Conservation (phyloP, 306 rosid genomes). For the Quercus variabilis region DNA sequence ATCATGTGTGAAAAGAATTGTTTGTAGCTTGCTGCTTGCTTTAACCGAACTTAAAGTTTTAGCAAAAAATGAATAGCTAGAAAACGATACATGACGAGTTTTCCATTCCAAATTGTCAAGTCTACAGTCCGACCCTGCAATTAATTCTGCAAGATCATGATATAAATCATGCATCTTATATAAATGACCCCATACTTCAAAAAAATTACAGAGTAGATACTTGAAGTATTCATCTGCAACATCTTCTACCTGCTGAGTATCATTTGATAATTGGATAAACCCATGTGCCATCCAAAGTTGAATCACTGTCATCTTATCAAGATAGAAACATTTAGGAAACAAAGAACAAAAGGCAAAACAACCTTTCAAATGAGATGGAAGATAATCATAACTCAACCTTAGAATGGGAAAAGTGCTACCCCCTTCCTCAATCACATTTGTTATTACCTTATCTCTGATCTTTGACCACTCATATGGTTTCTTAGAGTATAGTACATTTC, state of each 20-base stretch:
- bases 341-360: constrained; percentile 41
- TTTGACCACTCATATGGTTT: constrained; percentile 24
- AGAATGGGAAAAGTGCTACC: constrained; percentile 15
- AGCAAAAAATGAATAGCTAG: too few species aligned
- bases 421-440: constrained; percentile 7
- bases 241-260: constrained; percentile 13
- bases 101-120: too few species aligned
- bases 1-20: too few species aligned
- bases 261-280: constrained; percentile 16
- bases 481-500: constrained; percentile 22
- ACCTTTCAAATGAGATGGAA: constrained; percentile 29
- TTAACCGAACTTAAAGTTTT: too few species aligned
- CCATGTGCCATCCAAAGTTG: constrained; percentile 43
- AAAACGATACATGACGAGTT: too few species aligned
- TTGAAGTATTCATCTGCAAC: constrained; percentile 29
- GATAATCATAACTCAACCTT: constrained; percentile 17
- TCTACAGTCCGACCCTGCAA: too few species aligned
- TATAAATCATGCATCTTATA: too few species aligned
- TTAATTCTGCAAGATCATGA: too few species aligned
- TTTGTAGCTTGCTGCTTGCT: too few species aligned
- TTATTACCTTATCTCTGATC: constrained; percentile 26
- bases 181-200: too few species aligned
- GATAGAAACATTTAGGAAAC: constrained; percentile 27
- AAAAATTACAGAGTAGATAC: constrained; percentile 23
- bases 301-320: constrained; percentile 15